Evolutionary conservation across 192 early-diverging fungal genomes (phyloP), one percentile per base, ranked within the genome.

Genomic region (Coemansia sp.): DNA sequence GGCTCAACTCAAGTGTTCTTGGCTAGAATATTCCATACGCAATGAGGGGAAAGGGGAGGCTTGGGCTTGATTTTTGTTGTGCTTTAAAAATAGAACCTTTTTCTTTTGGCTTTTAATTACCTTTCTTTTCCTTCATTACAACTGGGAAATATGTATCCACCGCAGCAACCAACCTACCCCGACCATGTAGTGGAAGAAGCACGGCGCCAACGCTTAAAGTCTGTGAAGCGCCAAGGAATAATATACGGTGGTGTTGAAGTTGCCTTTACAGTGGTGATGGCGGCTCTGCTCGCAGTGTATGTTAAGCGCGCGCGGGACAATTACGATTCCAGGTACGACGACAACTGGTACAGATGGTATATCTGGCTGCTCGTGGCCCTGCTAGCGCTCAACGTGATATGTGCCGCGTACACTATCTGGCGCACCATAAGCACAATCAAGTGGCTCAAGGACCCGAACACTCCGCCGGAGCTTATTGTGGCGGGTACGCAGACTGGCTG

Each of bases 291-390:
- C 9, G 66, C 40, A 2, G 61, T 69, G 55, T 76, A 76, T 26
- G 59, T 69, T 15, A 45, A 58, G 30, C 62, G 72, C 33, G 51
- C 57, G 14, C 61, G 28, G 23, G 60, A 62, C 44, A 43, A 59
- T 18, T 33, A 48, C 54, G 23, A 48, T 33, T 33, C 53, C 33
- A 40, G n/a, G 1, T 64, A 61, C 41, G 47, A 45, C 55, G 31
- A 42, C 36, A 48, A 57, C 47, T 76, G 72, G 72, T 69, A 69
- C 59, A 52, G 37, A 16, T 76, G 72, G 72, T 76, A 76, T 43
- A 69, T 76, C 19, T 67, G 72, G 3, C 67, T 76, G 49, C 67
- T 76, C 11, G 68, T 76, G 39, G 72, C 58, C 12, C 55, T 76
- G 53, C 67, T 76, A n/a, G 66, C 61, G n/a, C 20, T 76, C 13